A percentile compares a stretch with the other conserved stretches of the same genome.
Evolutionary conservation across 2,329 filamentous ascomycete species (phyloP).

Genomic region (Colletotrichum gloeosporioides): DNA sequence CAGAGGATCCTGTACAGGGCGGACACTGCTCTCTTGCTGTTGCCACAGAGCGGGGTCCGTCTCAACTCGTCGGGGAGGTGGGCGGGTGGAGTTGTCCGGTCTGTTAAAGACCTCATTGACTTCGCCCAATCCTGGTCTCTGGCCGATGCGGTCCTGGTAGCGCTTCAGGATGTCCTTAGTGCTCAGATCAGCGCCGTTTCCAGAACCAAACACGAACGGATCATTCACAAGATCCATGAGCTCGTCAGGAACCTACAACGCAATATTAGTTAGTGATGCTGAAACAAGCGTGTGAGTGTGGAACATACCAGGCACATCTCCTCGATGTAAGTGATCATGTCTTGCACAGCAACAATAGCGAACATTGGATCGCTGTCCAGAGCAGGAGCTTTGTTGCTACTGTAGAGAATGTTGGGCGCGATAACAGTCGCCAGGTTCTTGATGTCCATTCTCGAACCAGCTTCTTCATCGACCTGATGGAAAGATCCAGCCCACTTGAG

Average conservation of each 20-base stretch:
- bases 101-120: constrained; percentile 61
- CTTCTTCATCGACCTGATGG: constrained; percentile 95
- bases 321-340: constrained; percentile 91
- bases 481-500: constrained; percentile 98
- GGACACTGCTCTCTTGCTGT: constrained; percentile 82
- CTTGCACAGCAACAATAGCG: constrained; percentile 91
- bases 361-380: constrained; percentile 89
- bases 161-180: constrained; percentile 97
- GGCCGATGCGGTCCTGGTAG: constrained; percentile 78
- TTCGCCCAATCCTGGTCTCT: constrained; percentile 64
- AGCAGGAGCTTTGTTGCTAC: constrained; percentile 66
- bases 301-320: constrained; percentile 88
- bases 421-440: constrained; percentile 98
- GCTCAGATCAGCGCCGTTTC: constrained; percentile 81
- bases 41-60: constrained; percentile 87
- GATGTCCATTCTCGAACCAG: constrained; percentile 98
- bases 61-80: constrained; percentile 72
- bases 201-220: constrained; percentile 77
- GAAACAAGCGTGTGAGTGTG: not conserved
- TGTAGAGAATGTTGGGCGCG: constrained; percentile 91
- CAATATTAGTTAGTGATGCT: constrained; percentile 20
- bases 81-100: constrained; percentile 62
- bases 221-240: constrained; percentile 87
- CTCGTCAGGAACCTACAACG: constrained; percentile 83
- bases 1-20: constrained; percentile 73